Evolutionary conservation across 23 red algal genomes (phyloP).

Genomic region (Porphyridium purpureum): DNA sequence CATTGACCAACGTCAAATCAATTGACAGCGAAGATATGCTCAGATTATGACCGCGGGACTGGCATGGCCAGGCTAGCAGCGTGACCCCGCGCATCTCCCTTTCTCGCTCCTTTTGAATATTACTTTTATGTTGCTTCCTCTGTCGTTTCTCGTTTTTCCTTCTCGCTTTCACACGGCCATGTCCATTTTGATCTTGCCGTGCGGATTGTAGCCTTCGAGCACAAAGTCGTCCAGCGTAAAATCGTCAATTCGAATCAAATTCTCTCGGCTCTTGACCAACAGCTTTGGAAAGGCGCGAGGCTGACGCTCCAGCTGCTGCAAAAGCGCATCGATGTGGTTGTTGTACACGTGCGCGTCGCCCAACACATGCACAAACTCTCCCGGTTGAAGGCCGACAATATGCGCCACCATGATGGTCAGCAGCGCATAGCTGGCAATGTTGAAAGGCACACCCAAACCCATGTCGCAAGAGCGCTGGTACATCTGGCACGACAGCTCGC

Average conservation of each 20-base stretch:
- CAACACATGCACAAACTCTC: conserved; percentile 72
- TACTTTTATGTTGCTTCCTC: too few species aligned
- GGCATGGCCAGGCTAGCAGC: too few species aligned
- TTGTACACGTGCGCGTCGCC: conserved; percentile 92
- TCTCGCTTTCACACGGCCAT: conserved; percentile 98
- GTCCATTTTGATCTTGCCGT: conserved; percentile 60
- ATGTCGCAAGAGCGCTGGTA: conserved; percentile 93
- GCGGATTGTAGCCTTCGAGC: conserved; percentile 54
- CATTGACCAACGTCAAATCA: too few species aligned
- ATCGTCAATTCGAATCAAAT: conserved; percentile 40
- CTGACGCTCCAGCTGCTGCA: conserved; percentile 40
- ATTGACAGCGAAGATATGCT: too few species aligned
- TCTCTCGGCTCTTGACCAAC: conserved; percentile 15
- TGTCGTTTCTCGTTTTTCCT: too few species aligned
- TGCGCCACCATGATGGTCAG: conserved; percentile 77
- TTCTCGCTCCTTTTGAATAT: too few species aligned
- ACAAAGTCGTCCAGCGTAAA: conserved; percentile 59
- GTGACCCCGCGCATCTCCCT: too few species aligned
- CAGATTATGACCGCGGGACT: too few species aligned
- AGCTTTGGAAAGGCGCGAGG: conserved; percentile 65
- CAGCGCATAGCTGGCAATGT: conserved; percentile 86
- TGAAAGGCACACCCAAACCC: conserved; percentile 94
- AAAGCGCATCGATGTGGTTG: conserved; percentile 76
- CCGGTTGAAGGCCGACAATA: conserved; percentile 42
- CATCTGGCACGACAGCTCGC: conserved; percentile 80